Evolutionary conservation across 202 grass and related monocot genomes (phyloP), one percentile per base, ranked within the genome.

Genomic region (Elaeis oleifera): DNA sequence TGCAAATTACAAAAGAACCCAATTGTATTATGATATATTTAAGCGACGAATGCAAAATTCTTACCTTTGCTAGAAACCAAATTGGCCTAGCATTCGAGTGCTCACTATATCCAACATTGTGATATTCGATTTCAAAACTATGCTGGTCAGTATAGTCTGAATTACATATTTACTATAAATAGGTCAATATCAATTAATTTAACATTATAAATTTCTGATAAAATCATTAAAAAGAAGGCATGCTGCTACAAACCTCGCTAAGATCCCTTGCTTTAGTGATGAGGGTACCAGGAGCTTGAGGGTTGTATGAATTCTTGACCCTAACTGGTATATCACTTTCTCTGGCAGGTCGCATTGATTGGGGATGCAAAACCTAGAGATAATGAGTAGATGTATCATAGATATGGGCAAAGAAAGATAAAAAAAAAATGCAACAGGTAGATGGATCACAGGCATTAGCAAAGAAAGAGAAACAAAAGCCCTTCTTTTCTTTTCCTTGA

Each of bases 71-170:
- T 83, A 96, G 78, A 76, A 96, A 65, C 91, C 91, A 76, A 29
- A 96, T 63, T 96, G 91, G 5, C 87, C 91, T 5, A 96, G 84
- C 91, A 96, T 96, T 66, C 87, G 55, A 61, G 91, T 96, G 76
- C 91, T 96, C 50, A 83, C 91, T 76, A 96, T 90, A 85, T 96
- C 91, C 52, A 96, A 71, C 91, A 90, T 96, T 11, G 87, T 96
- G 50, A 96, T 81, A 80, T 96, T 90, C 67, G 91, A 90, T 83
- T 96, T 96, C 73, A 96, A 60, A 19, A 96, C 91, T 58, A 96
- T 96, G 61, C 91, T 96, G 61, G 91, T 96, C 26, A 96, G 65
- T 68, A 90, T 70, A 68, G 77, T 85, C 91, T 96, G 87, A 8
- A 53, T 73, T 65, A 68, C 36, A 26, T 64, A 58, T 44, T 44